A percentile compares a stretch with the other conserved stretches of the same genome.
Conservation (phyloP, 768 basidiomycete species). For the Suillus variegatus region DNA sequence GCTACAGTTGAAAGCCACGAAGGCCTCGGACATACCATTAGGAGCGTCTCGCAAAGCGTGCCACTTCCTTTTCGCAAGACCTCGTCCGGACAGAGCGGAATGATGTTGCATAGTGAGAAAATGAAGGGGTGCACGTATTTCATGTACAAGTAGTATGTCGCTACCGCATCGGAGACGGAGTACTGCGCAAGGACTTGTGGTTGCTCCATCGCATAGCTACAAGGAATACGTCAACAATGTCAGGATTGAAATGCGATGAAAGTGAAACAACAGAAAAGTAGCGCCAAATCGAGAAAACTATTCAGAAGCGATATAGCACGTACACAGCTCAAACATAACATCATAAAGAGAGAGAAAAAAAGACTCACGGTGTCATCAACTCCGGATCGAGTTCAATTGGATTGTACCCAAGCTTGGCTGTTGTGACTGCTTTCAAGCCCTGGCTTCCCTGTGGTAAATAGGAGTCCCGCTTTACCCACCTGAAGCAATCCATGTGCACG, state of each 20-base stretch:
- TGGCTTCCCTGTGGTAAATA: conserved; percentile 98
- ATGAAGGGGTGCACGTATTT: conserved; percentile 99
- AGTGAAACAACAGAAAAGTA: not conserved
- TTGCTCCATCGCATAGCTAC: conserved; percentile 93
- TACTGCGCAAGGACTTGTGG: conserved; percentile 95
- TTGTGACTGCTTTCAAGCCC: conserved; percentile 97
- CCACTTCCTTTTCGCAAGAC: conserved; percentile 95
- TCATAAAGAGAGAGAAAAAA: not conserved
- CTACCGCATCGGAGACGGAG: conserved; percentile 99
- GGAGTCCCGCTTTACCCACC: conserved; percentile 99
- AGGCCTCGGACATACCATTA: conserved; percentile 73
- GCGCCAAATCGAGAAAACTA: not conserved
- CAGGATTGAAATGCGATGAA: conserved; percentile 4
- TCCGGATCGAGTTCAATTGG: conserved; percentile 98
- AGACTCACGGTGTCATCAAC: conserved; percentile 94
- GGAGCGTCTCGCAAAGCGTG: conserved; percentile 93
- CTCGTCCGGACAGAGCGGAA: conserved; percentile 95
- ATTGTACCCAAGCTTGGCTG: conserved; percentile 92
- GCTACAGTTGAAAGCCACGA: not conserved
- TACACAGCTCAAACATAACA: not conserved
- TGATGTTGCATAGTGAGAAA: conserved; percentile 98
- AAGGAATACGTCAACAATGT: not conserved
- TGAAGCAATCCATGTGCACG: conserved; percentile 98
- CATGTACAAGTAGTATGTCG: conserved; percentile 99
- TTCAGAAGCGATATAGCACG: not conserved